Evolutionary conservation across 305 asterid species (phyloP), one percentile per base, ranked within the genome.

Genomic region (Solanum chacoense): DNA sequence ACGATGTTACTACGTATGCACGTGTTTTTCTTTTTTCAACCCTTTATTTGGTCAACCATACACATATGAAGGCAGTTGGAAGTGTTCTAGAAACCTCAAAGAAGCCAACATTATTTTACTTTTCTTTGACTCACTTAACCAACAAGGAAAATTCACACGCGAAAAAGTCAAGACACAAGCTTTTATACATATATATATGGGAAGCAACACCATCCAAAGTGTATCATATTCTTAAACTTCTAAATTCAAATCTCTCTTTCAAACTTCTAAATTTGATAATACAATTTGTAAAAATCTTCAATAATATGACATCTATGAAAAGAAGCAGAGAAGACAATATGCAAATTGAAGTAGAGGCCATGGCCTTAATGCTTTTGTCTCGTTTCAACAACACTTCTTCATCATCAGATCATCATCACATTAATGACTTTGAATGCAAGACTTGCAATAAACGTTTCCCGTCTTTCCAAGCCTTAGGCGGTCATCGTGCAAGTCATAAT

Each of bases 381-480:
- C 85, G 37, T 80, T 40, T 42, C 13, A 40, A 8, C 34, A 38
- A 24, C 35, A 78, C 34, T 2, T 36, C 2, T 26, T 28, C 38
- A 5, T 75, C 42, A 20, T 34, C 36, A 28, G 2, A 81, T 81
- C 38, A 45, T 79, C 34, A 8, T 28, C 11, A 29, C 0, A 16
- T 29, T 14, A 18, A 45, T 81, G 18, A 29, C 2, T 81, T 81
- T 18, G 65, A 80, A 80, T 80, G 85, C 37, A 80, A 80, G 18
- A 80, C 85, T 26, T 92, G 93, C 5, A 67, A 88, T 37, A 90
- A 88, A 79, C 24, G 29, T 0, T 92, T 92, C 3, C 31, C 36
- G 2, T 81, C 91, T 6, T 92, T 92, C 4, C 93, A 92, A 71
- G 93, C 92, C 0, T 72, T 92, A 0, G 93, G 93, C 4, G 93